Evolutionary conservation across 768 basidiomycete species (phyloP), one percentile per base, ranked within the genome.

Genomic region (Cystobasidium onofrii): DNA sequence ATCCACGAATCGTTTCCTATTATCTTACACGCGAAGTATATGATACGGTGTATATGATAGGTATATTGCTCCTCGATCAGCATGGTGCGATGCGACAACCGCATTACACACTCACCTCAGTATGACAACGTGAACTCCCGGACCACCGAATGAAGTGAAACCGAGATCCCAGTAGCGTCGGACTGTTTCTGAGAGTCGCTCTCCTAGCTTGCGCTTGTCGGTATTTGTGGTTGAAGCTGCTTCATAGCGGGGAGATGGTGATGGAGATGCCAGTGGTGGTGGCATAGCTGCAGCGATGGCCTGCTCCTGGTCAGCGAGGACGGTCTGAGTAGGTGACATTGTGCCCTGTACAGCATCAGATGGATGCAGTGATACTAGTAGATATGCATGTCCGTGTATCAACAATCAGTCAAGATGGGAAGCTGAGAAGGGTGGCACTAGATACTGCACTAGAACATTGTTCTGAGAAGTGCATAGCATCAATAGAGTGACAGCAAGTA

Each of bases 121-220:
- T 1, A 75, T 54, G 29, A 55, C 23, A 39, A 75, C 33, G 27
- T 75, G 72, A 1, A 71, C 61, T 6, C 55, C 50, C 10, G 74
- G 74, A 7, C 74, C 74, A 15, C 74, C 74, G 39, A 75, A 75
- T 18, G 74, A 46, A 41, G 54, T 63, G 41, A 75, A 64, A 13
- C 74, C 74, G 13, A 74, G 70, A 67, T 73, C 33, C 64, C 65
- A 31, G 33, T 6, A 60, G 6, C 33, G 46, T 13, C 44, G 33
- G 31, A 52, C 23, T 44, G 46, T 65, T 27, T 65, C 57, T 60
- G 33, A 12, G 13, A 60, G 25, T 34, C 57, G 57, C 31, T 60
- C 57, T 25, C 57, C 57, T 6, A 60, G 57, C 12, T 23, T 60
- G 33, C 57, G 57, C 27, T 60, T 60, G 10, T 50, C 46, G n/a